Percentiles rank a stretch among this genome's conserved stretches.
Evolutionary conservation across 768 basidiomycete species (phyloP).

Genomic region (Rubroboletus satanas): DNA sequence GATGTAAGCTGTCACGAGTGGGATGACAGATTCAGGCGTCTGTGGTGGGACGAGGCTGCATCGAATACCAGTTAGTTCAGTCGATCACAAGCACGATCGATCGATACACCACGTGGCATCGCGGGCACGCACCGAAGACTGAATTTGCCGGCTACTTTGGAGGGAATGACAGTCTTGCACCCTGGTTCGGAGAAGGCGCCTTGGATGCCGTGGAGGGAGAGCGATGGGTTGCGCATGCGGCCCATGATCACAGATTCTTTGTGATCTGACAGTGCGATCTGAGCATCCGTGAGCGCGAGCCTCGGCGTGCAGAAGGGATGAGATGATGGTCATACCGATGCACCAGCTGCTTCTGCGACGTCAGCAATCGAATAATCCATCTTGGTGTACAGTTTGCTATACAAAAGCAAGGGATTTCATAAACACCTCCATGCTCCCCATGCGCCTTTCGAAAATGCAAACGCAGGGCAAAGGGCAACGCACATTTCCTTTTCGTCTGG

Average conservation of each 20-base stretch:
- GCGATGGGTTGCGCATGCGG: conserved; percentile 84
- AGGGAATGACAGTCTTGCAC: conserved; percentile 92
- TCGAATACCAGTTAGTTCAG: not conserved
- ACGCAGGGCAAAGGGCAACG: conserved; percentile 14
- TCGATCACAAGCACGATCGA: not conserved
- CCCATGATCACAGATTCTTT: conserved; percentile 85
- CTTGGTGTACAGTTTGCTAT: conserved; percentile 63
- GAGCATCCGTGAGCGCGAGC: not conserved
- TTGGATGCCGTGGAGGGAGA: conserved; percentile 94
- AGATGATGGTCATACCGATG: conserved; percentile 26
- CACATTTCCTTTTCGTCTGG: conserved; percentile 72
- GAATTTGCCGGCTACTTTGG: conserved; percentile 86
- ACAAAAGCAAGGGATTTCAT: not conserved
- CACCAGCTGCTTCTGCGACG: conserved; percentile 75
- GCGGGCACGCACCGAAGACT: conserved; percentile 70
- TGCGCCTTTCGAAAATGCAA: not conserved
- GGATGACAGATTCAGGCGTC: conserved; percentile 69
- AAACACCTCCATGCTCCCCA: not conserved
- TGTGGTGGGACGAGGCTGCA: conserved; percentile 79
- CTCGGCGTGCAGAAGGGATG: not conserved
- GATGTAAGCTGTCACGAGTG: conserved; percentile 67
- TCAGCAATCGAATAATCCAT: conserved; percentile 74
- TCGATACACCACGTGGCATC: not conserved
- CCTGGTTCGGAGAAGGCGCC: conserved; percentile 86
- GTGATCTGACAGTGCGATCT: conserved; percentile 68